These are phyloP conservation scores for Neckera pumila DNA, from an alignment of 225 moss, liverwort and hornwort species.

Conservation along the genomic window DNA sequence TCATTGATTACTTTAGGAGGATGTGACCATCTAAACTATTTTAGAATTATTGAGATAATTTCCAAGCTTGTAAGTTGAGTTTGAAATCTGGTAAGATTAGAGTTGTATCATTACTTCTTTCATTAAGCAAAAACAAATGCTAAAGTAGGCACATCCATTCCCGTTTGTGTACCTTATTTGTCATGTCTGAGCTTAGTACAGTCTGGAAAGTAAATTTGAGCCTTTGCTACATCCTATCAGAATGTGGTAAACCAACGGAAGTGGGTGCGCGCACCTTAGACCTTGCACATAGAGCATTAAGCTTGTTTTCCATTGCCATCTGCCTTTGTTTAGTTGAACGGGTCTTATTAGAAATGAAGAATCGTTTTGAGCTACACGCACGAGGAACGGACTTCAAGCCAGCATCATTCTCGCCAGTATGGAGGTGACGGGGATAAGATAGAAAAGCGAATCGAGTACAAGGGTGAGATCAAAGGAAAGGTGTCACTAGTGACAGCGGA, in stretches of 20 bases:
- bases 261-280: no score
- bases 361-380: neutral
- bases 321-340: no score
- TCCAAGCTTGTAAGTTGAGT: no score
- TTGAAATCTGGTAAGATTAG: neutral
- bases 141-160: no score
- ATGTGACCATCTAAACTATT: neutral
- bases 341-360: neutral
- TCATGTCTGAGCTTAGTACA: no score
- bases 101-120: no score
- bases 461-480: no score
- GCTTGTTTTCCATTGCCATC: neutral
- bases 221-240: no score
- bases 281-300: neutral
- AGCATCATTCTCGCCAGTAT: neutral
- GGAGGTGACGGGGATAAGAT: neutral
- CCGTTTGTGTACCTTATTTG: no score
- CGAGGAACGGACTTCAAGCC: neutral
- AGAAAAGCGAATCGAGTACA: neutral
- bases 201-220: no score
- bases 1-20: neutral
- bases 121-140: neutral
- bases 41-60: neutral
- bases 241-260: no score
- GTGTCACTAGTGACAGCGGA: no score